phyloP scores from a whole-genome alignment of 306 rosid species.

The Cucurbita pepo region DNA sequence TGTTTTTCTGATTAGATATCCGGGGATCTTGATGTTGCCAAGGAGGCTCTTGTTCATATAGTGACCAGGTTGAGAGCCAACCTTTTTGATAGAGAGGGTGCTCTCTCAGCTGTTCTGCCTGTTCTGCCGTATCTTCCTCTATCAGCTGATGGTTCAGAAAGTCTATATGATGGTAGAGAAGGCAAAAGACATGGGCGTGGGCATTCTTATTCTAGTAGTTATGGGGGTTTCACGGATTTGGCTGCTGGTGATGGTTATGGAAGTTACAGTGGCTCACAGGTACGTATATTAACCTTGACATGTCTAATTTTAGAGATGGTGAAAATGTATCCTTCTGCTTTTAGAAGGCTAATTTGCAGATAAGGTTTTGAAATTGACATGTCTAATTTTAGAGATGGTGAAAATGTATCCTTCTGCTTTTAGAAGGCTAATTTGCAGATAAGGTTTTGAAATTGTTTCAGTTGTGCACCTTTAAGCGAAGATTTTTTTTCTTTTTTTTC shows the following conservation, averaged over 20 bases:
- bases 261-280: constrained; percentile 86
- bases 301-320: background rate
- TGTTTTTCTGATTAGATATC: constrained; percentile 36
- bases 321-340: background rate
- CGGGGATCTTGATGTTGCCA: constrained; percentile 88
- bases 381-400: background rate
- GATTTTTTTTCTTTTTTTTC: background rate
- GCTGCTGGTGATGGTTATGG: constrained; percentile 50
- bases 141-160: constrained; percentile 52
- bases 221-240: constrained; percentile 70
- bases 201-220: constrained; percentile 59
- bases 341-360: background rate
- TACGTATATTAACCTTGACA: constrained; percentile 2
- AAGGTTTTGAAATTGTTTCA: background rate
- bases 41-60: constrained; percentile 91
- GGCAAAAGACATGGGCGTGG: constrained; percentile 78
- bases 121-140: constrained; percentile 83
- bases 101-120: constrained; percentile 57
- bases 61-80: constrained; percentile 84
- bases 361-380: background rate
- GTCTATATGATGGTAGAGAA: constrained; percentile 71
- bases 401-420: background rate
- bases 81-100: constrained; percentile 89
- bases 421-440: background rate
- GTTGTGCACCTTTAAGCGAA: background rate